Evolutionary conservation across 225 moss, liverwort and hornwort species (phyloP).

Genomic region (Physcomitrellopsis africana): DNA sequence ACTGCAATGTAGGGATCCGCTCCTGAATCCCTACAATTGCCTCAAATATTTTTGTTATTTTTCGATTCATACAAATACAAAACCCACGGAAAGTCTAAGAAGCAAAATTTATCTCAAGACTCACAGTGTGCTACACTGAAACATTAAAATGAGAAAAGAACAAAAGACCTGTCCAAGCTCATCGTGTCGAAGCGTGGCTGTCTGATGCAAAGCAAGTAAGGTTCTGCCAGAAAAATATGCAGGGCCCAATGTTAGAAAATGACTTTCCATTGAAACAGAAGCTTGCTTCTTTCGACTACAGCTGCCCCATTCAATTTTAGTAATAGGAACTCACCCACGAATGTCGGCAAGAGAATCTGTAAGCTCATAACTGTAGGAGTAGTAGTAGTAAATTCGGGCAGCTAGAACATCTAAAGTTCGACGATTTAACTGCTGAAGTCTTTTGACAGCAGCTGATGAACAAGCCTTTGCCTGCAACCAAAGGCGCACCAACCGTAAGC

Average conservation of each 20-base stretch:
- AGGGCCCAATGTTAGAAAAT: slow-evolving; percentile 7
- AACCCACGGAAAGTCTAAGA: not conserved
- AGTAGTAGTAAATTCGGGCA: slow-evolving; percentile 80
- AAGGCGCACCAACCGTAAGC: slow-evolving; percentile 10
- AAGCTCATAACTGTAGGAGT: slow-evolving; percentile 84
- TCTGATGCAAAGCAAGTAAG: slow-evolving; percentile 84
- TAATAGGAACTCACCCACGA: slow-evolving; percentile 63
- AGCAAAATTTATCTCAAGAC: slow-evolving; percentile 8
- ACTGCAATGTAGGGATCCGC: slow-evolving; percentile 18
- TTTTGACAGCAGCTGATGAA: slow-evolving; percentile 70
- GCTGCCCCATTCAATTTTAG: not conserved
- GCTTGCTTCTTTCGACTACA: slow-evolving; percentile 2
- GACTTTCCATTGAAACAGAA: not conserved
- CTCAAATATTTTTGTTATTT: not conserved
- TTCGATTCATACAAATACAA: not conserved
- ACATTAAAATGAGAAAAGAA: slow-evolving; percentile 8
- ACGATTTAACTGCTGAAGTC: slow-evolving; percentile 81
- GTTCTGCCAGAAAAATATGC: slow-evolving; percentile 45
- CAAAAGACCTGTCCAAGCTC: slow-evolving; percentile 80
- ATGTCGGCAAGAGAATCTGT: slow-evolving; percentile 73
- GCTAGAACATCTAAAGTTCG: slow-evolving; percentile 88
- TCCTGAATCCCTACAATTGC: slow-evolving; percentile 12
- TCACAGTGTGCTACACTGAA: not conserved
- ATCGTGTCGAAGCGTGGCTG: slow-evolving; percentile 84
- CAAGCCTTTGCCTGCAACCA: slow-evolving; percentile 70